phyloP scores from a whole-genome alignment of 257 asterid genomes.

The Salvia hispanica region DNA sequence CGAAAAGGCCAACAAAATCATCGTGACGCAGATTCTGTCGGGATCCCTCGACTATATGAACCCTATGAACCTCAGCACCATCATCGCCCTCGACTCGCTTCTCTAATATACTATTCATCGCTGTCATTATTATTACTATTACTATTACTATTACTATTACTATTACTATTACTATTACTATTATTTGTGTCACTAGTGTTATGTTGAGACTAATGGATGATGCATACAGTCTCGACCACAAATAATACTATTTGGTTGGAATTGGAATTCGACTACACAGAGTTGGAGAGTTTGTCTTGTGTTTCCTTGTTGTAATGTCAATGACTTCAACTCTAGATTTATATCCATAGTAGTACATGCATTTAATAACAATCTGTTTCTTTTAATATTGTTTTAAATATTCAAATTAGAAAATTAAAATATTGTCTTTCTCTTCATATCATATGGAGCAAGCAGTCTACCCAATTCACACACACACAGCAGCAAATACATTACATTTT shows the following conservation, averaged over 20 bases:
- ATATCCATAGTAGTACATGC: no score
- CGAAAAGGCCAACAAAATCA: conserved; percentile 45
- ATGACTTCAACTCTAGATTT: no score
- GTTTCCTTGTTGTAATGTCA: no score
- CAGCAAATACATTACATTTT: no score
- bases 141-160: not conserved
- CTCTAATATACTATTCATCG: conserved; percentile 8
- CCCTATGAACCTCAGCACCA: conserved; percentile 52
- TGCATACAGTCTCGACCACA: not conserved
- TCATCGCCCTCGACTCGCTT: conserved; percentile 38
- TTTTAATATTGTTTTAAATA: no score
- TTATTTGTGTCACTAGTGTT: not conserved
- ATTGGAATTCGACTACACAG: not conserved
- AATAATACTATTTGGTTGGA: not conserved
- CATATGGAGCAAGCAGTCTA: no score
- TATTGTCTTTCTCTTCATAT: no score
- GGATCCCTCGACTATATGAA: conserved; percentile 46
- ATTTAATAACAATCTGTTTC: no score
- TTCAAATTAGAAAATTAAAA: no score
- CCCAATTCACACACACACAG: no score
- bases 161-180: not conserved
- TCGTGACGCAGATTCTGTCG: conserved; percentile 37
- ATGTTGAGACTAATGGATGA: not conserved
- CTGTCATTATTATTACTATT: no score
- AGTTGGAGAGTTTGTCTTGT: not conserved